A percentile compares a stretch with the other conserved stretches of the same genome.
Conservation (phyloP, 495 filamentous ascomycete genomes). For the Achaetomiella virescens region DNA sequence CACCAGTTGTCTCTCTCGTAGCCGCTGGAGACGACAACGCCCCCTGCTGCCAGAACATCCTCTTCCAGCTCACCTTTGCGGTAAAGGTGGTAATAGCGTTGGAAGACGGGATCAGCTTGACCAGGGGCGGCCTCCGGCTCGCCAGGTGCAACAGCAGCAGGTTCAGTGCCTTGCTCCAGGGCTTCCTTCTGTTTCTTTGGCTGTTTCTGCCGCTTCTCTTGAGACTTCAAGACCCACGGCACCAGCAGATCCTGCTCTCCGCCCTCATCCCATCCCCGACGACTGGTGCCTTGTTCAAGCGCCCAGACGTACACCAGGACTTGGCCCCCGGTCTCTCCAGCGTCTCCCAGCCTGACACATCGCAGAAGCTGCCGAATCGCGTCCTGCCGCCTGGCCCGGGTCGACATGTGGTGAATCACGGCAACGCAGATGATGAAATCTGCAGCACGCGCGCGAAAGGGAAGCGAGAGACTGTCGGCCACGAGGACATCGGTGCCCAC, state of each 20-base stretch:
- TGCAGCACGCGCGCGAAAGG: constrained; percentile 64
- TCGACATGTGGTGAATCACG: constrained; percentile 91
- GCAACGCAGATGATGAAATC: constrained; percentile 96
- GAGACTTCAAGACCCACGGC: constrained; percentile 73
- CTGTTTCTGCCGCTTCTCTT: constrained; percentile 14
- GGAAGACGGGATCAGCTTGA: constrained; percentile 52
- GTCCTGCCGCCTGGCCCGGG: constrained; percentile 63
- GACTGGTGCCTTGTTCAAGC: constrained; percentile 81
- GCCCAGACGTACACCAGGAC: constrained; percentile 94
- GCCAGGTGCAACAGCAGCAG: not conserved
- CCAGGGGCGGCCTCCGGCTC: constrained; percentile 5
- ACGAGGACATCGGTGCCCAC: constrained; percentile 45
- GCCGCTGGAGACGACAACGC: constrained; percentile 67
- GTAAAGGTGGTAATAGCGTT: constrained; percentile 95
- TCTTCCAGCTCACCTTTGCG: constrained; percentile 77
- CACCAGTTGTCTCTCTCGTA: constrained; percentile 99
- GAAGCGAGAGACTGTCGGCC: constrained; percentile 64
- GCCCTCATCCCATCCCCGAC: constrained; percentile 85
- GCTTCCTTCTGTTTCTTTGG: constrained; percentile 5
- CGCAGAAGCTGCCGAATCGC: constrained; percentile 68
- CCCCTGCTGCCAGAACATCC: constrained; percentile 70
- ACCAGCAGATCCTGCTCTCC: constrained; percentile 91
- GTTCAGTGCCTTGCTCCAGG: constrained; percentile 8
- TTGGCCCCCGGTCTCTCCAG: constrained; percentile 46
- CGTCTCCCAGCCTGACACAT: constrained; percentile 46